A percentile compares a stretch with the other conserved stretches of the same genome.
Conservation (phyloP, 1,284 basidiomycete genomes). For the Papiliotrema flavescens region DNA sequence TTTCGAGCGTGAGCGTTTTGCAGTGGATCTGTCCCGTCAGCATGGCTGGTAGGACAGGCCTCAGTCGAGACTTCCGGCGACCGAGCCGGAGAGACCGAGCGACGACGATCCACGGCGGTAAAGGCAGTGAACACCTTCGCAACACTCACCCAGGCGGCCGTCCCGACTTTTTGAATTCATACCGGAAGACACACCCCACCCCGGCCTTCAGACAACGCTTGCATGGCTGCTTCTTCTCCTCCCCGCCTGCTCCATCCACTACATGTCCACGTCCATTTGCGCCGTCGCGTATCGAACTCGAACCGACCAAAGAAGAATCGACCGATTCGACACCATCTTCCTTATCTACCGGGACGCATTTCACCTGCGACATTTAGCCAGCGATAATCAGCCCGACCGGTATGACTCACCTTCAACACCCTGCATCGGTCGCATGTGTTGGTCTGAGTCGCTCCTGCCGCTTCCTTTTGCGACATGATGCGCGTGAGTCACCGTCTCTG, state of each 20-base stretch:
- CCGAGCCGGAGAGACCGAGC: too few relatives aligned
- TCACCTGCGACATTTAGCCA: background rate
- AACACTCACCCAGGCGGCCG: constrained; percentile 3
- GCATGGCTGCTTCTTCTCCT: background rate
- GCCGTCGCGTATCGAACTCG: background rate
- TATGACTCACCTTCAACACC: background rate
- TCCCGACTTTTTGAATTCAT: constrained; percentile 2
- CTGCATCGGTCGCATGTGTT: constrained; percentile 5
- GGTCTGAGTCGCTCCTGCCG: background rate
- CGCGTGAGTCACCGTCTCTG: background rate
- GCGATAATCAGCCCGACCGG: background rate
- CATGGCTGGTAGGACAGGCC: too few relatives aligned
- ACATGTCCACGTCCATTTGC: too few relatives aligned
- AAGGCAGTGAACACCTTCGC: too few relatives aligned
- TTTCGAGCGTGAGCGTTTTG: background rate
- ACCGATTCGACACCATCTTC: background rate
- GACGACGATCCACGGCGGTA: background rate
- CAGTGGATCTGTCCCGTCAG: background rate
- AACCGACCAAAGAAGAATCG: background rate
- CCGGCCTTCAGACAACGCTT: constrained; percentile 1
- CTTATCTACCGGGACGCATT: background rate
- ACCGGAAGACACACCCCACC: background rate
- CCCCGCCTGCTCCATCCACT: background rate
- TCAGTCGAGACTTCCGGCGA: too few relatives aligned
- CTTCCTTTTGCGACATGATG: background rate